These are phyloP conservation scores for Asterophora parasitica DNA, from an alignment of 768 basidiomycete genomes.

Conservation along the genomic window DNA sequence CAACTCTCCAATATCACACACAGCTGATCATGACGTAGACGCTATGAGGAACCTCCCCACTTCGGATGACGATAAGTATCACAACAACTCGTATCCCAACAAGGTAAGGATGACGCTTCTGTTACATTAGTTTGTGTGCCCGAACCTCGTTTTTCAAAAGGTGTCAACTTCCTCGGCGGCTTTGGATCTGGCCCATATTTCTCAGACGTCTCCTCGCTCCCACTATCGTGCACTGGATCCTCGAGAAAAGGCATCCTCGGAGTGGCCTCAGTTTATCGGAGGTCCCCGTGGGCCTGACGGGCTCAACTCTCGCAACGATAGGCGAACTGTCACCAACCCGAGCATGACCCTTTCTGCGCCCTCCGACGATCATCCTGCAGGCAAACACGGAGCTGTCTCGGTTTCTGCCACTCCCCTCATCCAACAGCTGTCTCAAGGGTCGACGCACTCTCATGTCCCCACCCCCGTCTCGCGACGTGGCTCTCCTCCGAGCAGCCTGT, in stretches of 20 bases:
- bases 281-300: conserved; percentile 59
- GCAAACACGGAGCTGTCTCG: conserved; percentile 41
- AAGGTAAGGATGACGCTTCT: conserved; percentile 45
- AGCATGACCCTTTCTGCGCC: conserved; percentile 58
- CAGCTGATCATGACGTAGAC: conserved; percentile 40
- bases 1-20: conserved; percentile 2
- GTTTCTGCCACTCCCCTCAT: conserved; percentile 61
- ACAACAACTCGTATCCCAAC: conserved; percentile 49
- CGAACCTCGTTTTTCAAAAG: conserved; percentile 28
- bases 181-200: conserved; percentile 85
- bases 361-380: conserved; percentile 42
- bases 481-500: conserved; percentile 56
- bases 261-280: conserved; percentile 89
- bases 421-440: conserved; percentile 55
- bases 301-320: conserved; percentile 48
- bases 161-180: conserved; percentile 88
- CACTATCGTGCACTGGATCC: conserved; percentile 56
- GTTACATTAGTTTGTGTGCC: neutral
- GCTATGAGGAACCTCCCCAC: conserved; percentile 86
- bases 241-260: conserved; percentile 76
- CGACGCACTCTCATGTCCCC: conserved; percentile 30
- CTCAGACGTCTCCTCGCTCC: conserved; percentile 70
- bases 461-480: conserved; percentile 62
- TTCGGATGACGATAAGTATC: conserved; percentile 86
- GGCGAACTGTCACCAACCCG: conserved; percentile 73